These are phyloP conservation scores for Raffaelea ambrosiae DNA, from an alignment of 2,329 filamentous ascomycete species.

Conservation along the genomic window DNA sequence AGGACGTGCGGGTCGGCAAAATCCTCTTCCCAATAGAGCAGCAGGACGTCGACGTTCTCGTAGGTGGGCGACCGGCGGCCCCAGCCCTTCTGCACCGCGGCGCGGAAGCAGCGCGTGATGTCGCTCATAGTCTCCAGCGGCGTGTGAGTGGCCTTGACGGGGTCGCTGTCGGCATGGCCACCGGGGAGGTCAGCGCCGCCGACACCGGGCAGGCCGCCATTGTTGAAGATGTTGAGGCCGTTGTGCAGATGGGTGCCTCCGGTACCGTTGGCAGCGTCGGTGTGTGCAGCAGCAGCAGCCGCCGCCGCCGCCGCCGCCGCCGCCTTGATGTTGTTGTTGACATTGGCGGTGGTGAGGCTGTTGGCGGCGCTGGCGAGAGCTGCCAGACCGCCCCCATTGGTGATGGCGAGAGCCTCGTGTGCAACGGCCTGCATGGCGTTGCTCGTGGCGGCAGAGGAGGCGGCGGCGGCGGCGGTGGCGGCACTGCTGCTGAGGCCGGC, in stretches of 20 bases:
- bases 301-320: neutral
- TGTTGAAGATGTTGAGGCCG: neutral
- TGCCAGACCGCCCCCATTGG: slow-evolving; percentile 1
- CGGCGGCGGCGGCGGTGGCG: neutral
- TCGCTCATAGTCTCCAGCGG: slow-evolving; percentile 8
- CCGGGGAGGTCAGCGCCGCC: neutral
- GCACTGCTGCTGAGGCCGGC: neutral
- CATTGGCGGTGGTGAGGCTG: neutral
- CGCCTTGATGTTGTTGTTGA: neutral
- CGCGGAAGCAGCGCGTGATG: slow-evolving; percentile 10
- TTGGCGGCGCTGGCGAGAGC: neutral
- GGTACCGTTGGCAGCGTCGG: too few relatives aligned
- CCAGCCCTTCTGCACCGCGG: slow-evolving; percentile 10
- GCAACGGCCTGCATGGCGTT: slow-evolving; percentile 10
- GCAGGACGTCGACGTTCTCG: slow-evolving; percentile 7
- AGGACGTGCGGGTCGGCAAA: neutral
- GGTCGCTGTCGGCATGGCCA: neutral
- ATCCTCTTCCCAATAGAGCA: slow-evolving; percentile 13
- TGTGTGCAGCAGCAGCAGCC: neutral
- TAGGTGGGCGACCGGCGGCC: slow-evolving; percentile 11
- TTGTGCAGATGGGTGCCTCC: too few relatives aligned
- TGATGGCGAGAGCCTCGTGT: slow-evolving; percentile 9
- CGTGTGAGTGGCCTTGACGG: neutral
- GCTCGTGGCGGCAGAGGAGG: neutral
- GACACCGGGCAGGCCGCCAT: too few relatives aligned